Evolutionary conservation across 371 early-diverging fungal genomes (phyloP).

Genomic region (Batkoa obscura): DNA sequence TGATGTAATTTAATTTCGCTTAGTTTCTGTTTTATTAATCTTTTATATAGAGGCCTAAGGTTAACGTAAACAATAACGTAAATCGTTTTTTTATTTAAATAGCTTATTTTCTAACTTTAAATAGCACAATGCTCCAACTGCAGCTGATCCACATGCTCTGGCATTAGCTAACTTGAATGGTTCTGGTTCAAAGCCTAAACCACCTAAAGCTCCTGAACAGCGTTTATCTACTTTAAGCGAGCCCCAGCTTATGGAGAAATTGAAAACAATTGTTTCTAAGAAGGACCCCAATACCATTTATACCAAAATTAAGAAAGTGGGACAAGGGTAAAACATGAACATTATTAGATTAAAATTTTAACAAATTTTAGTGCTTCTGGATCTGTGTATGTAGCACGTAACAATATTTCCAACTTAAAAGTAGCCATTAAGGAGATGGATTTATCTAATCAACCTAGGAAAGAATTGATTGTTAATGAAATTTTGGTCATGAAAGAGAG

Average conservation of each 20-base stretch:
- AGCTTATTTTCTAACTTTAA: neutral
- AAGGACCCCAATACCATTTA: constrained; percentile 76
- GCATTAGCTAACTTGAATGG: constrained; percentile 13
- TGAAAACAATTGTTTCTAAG: constrained; percentile 59
- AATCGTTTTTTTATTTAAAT: neutral
- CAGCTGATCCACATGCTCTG: neutral
- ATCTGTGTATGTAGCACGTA: constrained; percentile 74
- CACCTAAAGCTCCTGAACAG: constrained; percentile 38
- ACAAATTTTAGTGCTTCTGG: constrained; percentile 76
- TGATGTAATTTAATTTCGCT: neutral
- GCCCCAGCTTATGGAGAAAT: constrained; percentile 79
- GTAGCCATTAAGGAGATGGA: constrained; percentile 98
- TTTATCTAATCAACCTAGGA: constrained; percentile 72
- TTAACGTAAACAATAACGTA: neutral
- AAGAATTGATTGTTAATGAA: constrained; percentile 89
- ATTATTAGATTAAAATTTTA: neutral
- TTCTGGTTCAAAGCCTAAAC: constrained; percentile 10
- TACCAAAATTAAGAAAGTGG: constrained; percentile 79
- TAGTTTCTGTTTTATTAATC: neutral
- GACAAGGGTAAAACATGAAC: constrained; percentile 57
- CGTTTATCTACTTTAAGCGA: constrained; percentile 73
- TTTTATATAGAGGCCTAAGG: neutral
- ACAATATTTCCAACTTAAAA: constrained; percentile 33
- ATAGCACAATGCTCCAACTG: constrained; percentile 6
- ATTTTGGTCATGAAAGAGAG: constrained; percentile 90